These are phyloP conservation scores for Lyophyllum decastes DNA, from an alignment of 768 basidiomycete species.

Conservation along the genomic window DNA sequence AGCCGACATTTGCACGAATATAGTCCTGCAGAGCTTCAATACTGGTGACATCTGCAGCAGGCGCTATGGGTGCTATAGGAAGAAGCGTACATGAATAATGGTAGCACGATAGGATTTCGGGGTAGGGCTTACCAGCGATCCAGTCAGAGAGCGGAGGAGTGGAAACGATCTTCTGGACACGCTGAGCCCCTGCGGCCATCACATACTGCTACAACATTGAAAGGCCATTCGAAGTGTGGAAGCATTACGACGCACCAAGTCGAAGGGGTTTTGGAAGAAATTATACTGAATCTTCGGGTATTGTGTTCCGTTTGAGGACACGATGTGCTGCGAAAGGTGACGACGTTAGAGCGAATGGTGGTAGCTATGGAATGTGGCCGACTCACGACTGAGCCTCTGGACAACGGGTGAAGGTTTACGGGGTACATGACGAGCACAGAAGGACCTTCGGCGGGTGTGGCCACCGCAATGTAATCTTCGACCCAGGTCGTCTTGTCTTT, in stretches of 20 bases:
- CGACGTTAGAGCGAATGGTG: neutral
- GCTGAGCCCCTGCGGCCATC: conserved; percentile 1
- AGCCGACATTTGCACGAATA: neutral
- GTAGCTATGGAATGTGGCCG: neutral
- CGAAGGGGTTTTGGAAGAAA: conserved; percentile 5
- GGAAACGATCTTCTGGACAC: neutral
- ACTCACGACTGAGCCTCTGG: conserved; percentile 1
- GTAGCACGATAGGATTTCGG: too few relatives aligned
- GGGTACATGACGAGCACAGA: conserved; percentile 2
- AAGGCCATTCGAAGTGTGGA: neutral
- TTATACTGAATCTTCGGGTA: conserved; percentile 4
- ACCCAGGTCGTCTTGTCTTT: neutral
- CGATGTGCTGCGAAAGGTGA: neutral
- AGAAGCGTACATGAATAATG: neutral
- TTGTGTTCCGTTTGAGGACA: neutral
- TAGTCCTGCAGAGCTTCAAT: conserved; percentile 1
- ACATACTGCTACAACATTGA: neutral
- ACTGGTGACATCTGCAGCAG: neutral
- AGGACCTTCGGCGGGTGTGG: neutral
- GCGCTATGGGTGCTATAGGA: neutral
- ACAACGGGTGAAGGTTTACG: conserved; percentile 2
- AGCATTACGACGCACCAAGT: neutral
- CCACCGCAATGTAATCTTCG: neutral
- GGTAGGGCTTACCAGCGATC: neutral
- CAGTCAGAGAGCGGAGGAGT: conserved; percentile 2